These are phyloP conservation scores for Sphagnum magellanicum DNA, from an alignment of 228 moss, liverwort and hornwort genomes.

Conservation along the genomic window DNA sequence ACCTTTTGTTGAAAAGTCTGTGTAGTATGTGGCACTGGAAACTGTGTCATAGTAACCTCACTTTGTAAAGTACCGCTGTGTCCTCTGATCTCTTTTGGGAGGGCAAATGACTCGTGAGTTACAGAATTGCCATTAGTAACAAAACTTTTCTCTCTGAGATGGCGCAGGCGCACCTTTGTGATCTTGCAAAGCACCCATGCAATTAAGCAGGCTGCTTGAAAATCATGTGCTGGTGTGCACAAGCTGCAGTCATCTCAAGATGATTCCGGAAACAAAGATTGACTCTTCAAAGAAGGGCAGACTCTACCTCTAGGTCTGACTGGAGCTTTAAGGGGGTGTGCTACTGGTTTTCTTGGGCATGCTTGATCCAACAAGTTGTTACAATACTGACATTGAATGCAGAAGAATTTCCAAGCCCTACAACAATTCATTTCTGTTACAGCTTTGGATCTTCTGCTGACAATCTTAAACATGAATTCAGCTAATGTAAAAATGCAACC, in stretches of 20 bases:
- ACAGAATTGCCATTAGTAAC: background rate
- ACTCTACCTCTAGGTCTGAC: too few species aligned
- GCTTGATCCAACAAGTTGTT: too few species aligned
- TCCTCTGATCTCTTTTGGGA: background rate
- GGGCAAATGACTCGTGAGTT: constrained; percentile 1
- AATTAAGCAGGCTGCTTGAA: constrained; percentile 26
- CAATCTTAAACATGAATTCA: too few species aligned
- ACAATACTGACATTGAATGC: too few species aligned
- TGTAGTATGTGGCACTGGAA: background rate
- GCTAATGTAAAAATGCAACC: too few species aligned
- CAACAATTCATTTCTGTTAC: too few species aligned
- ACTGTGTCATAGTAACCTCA: background rate
- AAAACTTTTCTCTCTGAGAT: background rate
- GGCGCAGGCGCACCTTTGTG: constrained; percentile 58
- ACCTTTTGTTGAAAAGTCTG: background rate
- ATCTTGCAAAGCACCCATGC: constrained; percentile 36
- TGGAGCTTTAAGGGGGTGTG: too few species aligned
- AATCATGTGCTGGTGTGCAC: background rate
- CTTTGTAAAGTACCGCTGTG: background rate
- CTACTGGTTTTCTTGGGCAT: too few species aligned
- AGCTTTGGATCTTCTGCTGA: too few species aligned
- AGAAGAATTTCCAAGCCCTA: too few species aligned
- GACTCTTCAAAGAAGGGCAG: too few species aligned
- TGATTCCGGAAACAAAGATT: too few species aligned
- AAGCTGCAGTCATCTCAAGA: background rate